Evolutionary conservation across 164 flowering plant genomes (phyloP), one percentile per base, ranked within the genome.

Genomic region (Taxillus chinensis): DNA sequence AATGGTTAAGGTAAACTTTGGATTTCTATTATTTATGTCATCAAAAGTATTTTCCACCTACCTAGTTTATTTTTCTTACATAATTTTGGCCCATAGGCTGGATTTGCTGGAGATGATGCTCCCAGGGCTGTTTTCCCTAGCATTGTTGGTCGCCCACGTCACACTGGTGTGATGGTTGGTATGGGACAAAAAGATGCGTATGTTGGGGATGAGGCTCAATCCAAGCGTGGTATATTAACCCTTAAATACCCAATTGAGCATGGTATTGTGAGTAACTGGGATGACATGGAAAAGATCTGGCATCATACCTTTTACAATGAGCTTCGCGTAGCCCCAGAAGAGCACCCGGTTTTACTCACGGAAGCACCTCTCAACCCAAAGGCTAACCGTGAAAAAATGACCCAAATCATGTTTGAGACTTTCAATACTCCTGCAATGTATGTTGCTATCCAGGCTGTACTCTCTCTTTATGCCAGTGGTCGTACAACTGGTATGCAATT

Each of bases 221-320:
- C 88, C 2, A 82, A 84, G 68, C 73, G 86, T 70, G 87, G 90
- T 79, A 85, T 85, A 55, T 63, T 83, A 39, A 80, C 86, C 42
- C 59, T 83, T 68, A 86, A 86, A 61, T 86, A 86, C 71, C 89
- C 92, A 2, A 86, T 86, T 72, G 92, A 86, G 74, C 92, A 86
- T 74, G 92, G 92, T 63, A 86, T 84, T 67, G 92, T 86, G 52
- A 86, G 77, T 75, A 86, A 86, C 61, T 86, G 92, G 92, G 92
- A 86, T 75, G 92, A 86, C 70, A 85, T 82, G 90, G 90, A 85
- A 73, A 85, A 85, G 72, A 85, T 82, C 45, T 81, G 87, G 87
- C 90, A 85, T 78, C 90, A 85, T 57, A 82, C 86, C 27, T 81
- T 83, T 70, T 80, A 78, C 68, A 82, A 82, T 67, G 86, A 83